phyloP scores from a whole-genome alignment of 1,284 basidiomycete genomes.

The Ganoderma lingzhi region DNA sequence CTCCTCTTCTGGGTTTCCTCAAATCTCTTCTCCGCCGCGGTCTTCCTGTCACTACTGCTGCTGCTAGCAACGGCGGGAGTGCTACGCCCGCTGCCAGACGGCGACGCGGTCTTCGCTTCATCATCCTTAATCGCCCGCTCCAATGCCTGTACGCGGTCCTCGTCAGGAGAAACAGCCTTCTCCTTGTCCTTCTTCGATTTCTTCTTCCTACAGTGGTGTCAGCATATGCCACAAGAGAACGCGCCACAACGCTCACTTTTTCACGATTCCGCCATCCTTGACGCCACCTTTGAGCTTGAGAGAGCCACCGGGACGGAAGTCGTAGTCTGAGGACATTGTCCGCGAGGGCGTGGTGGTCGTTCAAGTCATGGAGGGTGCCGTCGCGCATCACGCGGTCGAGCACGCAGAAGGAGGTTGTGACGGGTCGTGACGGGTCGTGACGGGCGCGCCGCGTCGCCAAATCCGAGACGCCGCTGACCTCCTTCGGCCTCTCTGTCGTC shows the following conservation, averaged over 20 bases:
- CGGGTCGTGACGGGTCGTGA: conserved; percentile 18
- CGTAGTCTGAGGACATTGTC: conserved; percentile 79
- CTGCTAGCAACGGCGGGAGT: conserved; percentile 57
- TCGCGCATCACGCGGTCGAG: conserved; percentile 36
- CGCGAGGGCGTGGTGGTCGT: conserved; percentile 32
- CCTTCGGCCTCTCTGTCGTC: conserved; percentile 3
- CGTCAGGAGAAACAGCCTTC: conserved; percentile 45
- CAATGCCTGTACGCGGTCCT: conserved; percentile 58
- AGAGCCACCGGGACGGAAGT: conserved; percentile 85
- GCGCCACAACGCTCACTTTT: conserved; percentile 69
- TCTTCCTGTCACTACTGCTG: conserved; percentile 63
- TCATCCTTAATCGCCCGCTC: conserved; percentile 55
- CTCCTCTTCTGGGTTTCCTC: conserved; percentile 86
- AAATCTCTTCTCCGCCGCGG: conserved; percentile 90
- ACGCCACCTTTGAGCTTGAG: conserved; percentile 91
- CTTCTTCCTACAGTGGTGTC: conserved; percentile 86
- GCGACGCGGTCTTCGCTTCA: conserved; percentile 49
- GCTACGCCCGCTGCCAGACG: conserved; percentile 63
- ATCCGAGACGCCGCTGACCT: background rate
- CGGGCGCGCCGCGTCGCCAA: conserved; percentile 18
- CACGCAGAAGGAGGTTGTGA: conserved; percentile 30
- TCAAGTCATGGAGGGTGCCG: conserved; percentile 35
- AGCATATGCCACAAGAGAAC: conserved; percentile 26
- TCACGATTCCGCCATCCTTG: conserved; percentile 75
- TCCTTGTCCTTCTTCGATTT: conserved; percentile 62